Conservation (phyloP, 352 stramenopile species). For the Globisporangium nunn region DNA sequence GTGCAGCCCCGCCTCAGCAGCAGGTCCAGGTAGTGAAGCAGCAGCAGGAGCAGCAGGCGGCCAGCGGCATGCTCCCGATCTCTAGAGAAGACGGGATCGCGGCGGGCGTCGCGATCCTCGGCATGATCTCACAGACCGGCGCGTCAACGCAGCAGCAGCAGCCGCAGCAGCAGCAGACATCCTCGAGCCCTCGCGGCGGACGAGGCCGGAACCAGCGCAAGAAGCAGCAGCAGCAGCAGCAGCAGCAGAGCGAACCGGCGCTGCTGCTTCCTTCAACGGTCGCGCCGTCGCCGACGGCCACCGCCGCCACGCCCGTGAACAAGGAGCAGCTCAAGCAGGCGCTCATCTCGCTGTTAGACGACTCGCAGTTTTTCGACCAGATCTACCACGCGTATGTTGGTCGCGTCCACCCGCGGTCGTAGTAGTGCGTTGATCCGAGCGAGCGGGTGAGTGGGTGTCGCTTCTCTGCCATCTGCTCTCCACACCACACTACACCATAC, state of each 20-base stretch:
- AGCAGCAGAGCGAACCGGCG: slow-evolving; percentile 7
- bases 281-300: slow-evolving; percentile 5
- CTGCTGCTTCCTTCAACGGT: slow-evolving; percentile 7
- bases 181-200: neutral
- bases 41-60: slow-evolving; percentile 14
- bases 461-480: no score
- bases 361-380: slow-evolving; percentile 83
- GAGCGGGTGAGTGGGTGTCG: neutral
- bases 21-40: slow-evolving; percentile 7
- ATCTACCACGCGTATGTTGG: slow-evolving; percentile 83
- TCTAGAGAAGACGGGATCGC: slow-evolving; percentile 75
- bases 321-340: slow-evolving; percentile 87
- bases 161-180: slow-evolving; percentile 12
- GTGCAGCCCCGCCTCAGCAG: slow-evolving; percentile 9
- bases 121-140: slow-evolving; percentile 63
- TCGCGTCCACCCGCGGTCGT: slow-evolving; percentile 46
- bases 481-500: no score
- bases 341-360: slow-evolving; percentile 70
- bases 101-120: slow-evolving; percentile 74
- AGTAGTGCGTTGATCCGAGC: slow-evolving; percentile 7
- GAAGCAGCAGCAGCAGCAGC: slow-evolving; percentile 15
- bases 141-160: slow-evolving; percentile 7
- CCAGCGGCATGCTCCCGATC: slow-evolving; percentile 51
- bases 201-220: slow-evolving; percentile 20
- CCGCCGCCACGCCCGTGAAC: slow-evolving; percentile 30